These are phyloP conservation scores for Pythium brachiatum DNA, from an alignment of 352 stramenopile species.

Conservation along the genomic window DNA sequence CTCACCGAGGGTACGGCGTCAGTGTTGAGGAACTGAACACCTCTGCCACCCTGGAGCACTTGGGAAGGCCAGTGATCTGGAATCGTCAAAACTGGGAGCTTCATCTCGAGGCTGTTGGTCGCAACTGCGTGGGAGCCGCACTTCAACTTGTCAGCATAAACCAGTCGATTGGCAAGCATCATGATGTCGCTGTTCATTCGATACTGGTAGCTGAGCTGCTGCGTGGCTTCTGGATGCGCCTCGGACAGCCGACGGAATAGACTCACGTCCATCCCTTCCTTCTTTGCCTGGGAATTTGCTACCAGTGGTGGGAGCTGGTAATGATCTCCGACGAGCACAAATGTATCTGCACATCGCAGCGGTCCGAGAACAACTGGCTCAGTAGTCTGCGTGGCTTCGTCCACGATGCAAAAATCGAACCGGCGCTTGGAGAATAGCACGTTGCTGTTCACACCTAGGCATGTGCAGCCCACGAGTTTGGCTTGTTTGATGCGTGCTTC, in stretches of 20 bases:
- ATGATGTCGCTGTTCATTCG: slow-evolving; percentile 98
- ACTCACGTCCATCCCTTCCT: slow-evolving; percentile 83
- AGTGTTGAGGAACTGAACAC: slow-evolving; percentile 88
- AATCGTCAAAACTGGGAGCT: not conserved
- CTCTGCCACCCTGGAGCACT: slow-evolving; percentile 35
- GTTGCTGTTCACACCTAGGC: slow-evolving; percentile 70
- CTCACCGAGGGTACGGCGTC: slow-evolving; percentile 31
- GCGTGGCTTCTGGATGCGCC: slow-evolving; percentile 86
- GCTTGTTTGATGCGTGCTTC: slow-evolving; percentile 47
- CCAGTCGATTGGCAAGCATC: slow-evolving; percentile 92
- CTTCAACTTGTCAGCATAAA: slow-evolving; percentile 93
- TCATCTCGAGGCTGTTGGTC: slow-evolving; percentile 37
- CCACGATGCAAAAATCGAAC: slow-evolving; percentile 98
- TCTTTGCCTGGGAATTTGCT: slow-evolving; percentile 79
- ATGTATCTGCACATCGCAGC: slow-evolving; percentile 91
- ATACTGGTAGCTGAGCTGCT: slow-evolving; percentile 97
- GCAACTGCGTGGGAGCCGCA: slow-evolving; percentile 74
- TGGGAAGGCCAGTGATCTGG: slow-evolving; percentile 26
- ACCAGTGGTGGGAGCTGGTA: slow-evolving; percentile 98
- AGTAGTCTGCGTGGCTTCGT: slow-evolving; percentile 98
- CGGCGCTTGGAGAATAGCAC: slow-evolving; percentile 78
- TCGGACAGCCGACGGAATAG: slow-evolving; percentile 93
- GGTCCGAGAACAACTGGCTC: slow-evolving; percentile 93
- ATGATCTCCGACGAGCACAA: slow-evolving; percentile 98
- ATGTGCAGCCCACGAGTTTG: slow-evolving; percentile 73